Conservation (phyloP, 495 filamentous ascomycete genomes). For the Trichoderma erinaceum region DNA sequence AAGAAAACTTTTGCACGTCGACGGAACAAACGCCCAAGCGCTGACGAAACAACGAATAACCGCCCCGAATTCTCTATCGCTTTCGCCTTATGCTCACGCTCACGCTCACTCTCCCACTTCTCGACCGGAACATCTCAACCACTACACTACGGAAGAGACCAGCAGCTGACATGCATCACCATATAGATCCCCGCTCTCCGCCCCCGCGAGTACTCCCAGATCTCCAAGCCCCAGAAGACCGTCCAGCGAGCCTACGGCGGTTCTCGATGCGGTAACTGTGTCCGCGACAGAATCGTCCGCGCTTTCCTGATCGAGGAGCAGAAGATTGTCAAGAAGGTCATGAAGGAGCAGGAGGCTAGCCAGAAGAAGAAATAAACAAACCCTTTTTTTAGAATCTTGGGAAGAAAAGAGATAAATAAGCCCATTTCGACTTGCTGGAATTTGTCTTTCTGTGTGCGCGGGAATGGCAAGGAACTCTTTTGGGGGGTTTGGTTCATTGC, state of each 20-base stretch:
- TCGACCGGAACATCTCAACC: no score
- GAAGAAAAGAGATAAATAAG: slow-evolving; percentile 49
- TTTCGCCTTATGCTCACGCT: no score
- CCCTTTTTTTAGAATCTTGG: background rate
- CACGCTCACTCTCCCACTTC: no score
- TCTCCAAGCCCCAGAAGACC: slow-evolving; percentile 97
- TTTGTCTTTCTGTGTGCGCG: slow-evolving; percentile 21
- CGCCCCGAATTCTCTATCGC: no score
- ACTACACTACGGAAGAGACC: background rate
- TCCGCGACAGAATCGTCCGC: slow-evolving; percentile 92
- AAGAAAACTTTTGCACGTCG: background rate
- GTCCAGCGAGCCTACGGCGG: slow-evolving; percentile 97
- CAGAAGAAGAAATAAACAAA: slow-evolving; percentile 67
- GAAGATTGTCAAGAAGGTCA: slow-evolving; percentile 99
- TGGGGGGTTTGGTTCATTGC: slow-evolving; percentile 32
- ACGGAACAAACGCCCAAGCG: no score
- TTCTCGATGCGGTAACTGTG: slow-evolving; percentile 95
- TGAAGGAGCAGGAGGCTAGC: slow-evolving; percentile 70
- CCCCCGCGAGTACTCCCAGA: slow-evolving; percentile 90
- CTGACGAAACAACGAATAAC: background rate
- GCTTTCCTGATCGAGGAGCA: slow-evolving; percentile 99
- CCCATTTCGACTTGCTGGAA: slow-evolving; percentile 17
- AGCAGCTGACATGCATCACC: slow-evolving; percentile 15
- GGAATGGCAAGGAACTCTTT: slow-evolving; percentile 20
- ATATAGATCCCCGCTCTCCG: slow-evolving; percentile 87